These are phyloP conservation scores for Asterophora parasitica DNA, from an alignment of 768 basidiomycete species.

Conservation along the genomic window DNA sequence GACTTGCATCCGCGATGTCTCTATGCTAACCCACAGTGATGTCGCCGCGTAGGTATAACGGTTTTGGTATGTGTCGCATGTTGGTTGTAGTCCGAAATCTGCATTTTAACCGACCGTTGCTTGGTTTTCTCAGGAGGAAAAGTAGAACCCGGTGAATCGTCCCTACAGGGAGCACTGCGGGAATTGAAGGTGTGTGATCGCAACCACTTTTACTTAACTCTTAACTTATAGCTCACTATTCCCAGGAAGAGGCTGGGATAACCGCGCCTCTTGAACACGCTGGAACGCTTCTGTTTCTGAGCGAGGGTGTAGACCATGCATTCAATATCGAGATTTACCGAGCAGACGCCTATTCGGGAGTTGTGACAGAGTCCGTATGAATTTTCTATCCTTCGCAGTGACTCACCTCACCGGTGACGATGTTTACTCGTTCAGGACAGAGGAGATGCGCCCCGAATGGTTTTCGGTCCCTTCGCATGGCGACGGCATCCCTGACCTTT, in stretches of 20 bases:
- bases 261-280: slow-evolving; percentile 56
- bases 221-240: background rate
- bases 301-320: slow-evolving; percentile 48
- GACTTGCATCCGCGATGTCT: background rate
- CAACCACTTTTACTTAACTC: background rate
- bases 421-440: slow-evolving; percentile 48
- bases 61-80: slow-evolving; percentile 52
- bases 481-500: slow-evolving; percentile 11
- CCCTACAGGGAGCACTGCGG: slow-evolving; percentile 67
- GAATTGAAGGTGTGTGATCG: slow-evolving; percentile 49
- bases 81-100: background rate
- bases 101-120: background rate
- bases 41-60: slow-evolving; percentile 61
- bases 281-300: slow-evolving; percentile 63
- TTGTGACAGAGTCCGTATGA: slow-evolving; percentile 56
- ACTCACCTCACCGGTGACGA: background rate
- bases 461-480: slow-evolving; percentile 37
- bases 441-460: slow-evolving; percentile 88
- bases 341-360: slow-evolving; percentile 56
- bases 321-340: slow-evolving; percentile 73
- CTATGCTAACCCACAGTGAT: slow-evolving; percentile 1
- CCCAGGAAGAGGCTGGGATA: slow-evolving; percentile 82
- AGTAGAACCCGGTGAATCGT: slow-evolving; percentile 69
- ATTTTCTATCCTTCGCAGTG: background rate
- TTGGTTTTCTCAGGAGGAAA: slow-evolving; percentile 52